Conservation (phyloP, 768 basidiomycete species). For the Trametes cubensis region DNA sequence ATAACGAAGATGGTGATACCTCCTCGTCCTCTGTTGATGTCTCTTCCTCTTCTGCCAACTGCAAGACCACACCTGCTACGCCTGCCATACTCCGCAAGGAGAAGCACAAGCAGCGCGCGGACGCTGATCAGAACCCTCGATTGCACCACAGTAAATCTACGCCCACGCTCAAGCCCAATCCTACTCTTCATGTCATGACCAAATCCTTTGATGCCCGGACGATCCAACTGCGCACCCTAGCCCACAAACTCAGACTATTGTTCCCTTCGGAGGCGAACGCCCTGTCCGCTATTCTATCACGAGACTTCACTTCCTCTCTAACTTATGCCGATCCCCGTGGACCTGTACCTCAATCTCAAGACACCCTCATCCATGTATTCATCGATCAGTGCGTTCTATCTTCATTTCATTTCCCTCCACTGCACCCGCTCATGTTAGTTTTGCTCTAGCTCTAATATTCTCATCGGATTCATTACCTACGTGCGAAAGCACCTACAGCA, state of each 20-base stretch:
- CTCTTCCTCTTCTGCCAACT: slow-evolving; percentile 32
- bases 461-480: slow-evolving; percentile 78
- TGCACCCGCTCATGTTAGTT: slow-evolving; percentile 1
- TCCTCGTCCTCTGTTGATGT: slow-evolving; percentile 33
- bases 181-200: slow-evolving; percentile 43
- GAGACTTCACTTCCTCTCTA: slow-evolving; percentile 29
- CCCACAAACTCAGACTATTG: slow-evolving; percentile 55
- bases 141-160: slow-evolving; percentile 52
- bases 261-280: slow-evolving; percentile 54
- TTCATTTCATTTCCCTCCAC: slow-evolving; percentile 9
- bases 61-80: slow-evolving; percentile 34
- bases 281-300: slow-evolving; percentile 35
- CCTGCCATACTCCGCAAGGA: slow-evolving; percentile 27
- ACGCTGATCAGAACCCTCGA: slow-evolving; percentile 29
- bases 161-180: slow-evolving; percentile 38
- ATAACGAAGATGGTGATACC: slow-evolving; percentile 29
- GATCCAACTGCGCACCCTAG: slow-evolving; percentile 55
- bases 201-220: slow-evolving; percentile 50
- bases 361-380: slow-evolving; percentile 46
- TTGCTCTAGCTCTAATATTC: slow-evolving; percentile 76
- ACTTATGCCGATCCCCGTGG: slow-evolving; percentile 42
- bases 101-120: slow-evolving; percentile 23
- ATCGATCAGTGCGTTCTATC: slow-evolving; percentile 56
- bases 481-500: slow-evolving; percentile 57
- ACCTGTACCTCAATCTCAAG: slow-evolving; percentile 35